A percentile compares a stretch with the other conserved stretches of the same genome.
phyloP scores from a whole-genome alignment of 2,329 filamentous ascomycete genomes.

The Aspergillus sp. region DNA sequence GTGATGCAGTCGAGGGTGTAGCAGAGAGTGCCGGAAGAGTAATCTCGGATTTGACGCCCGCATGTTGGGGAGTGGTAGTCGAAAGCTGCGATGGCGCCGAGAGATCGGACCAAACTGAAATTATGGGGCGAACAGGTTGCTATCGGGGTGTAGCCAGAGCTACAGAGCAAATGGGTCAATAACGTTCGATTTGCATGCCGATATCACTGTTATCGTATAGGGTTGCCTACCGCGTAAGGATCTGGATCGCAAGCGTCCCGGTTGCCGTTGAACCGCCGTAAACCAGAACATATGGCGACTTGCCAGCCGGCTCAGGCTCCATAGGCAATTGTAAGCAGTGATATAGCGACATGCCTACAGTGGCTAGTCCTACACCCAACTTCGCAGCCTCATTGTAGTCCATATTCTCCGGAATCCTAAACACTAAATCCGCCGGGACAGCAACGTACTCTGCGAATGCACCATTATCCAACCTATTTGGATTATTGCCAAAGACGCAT shows the following conservation, averaged over 20 bases:
- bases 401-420: slow-evolving; percentile 22
- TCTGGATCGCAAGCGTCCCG: neutral
- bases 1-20: slow-evolving; percentile 1
- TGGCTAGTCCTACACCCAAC: slow-evolving; percentile 2
- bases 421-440: slow-evolving; percentile 24
- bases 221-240: neutral
- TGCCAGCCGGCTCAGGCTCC: neutral
- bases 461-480: slow-evolving; percentile 23
- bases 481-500: slow-evolving; percentile 27
- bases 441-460: slow-evolving; percentile 37
- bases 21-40: neutral
- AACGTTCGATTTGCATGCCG: too few relatives aligned
- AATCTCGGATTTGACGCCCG: neutral
- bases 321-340: neutral
- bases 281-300: neutral
- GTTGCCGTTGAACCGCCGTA: slow-evolving; percentile 4
- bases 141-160: neutral
- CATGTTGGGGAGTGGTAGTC: slow-evolving; percentile 5
- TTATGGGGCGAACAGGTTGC: slow-evolving; percentile 3
- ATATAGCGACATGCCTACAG: slow-evolving; percentile 8
- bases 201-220: too few relatives aligned
- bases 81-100: slow-evolving; percentile 1
- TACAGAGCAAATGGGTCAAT: neutral
- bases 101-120: neutral
- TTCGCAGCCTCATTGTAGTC: slow-evolving; percentile 4